Conservation (phyloP, 1,284 basidiomycete genomes). For the Afroboletus lepidellus region DNA sequence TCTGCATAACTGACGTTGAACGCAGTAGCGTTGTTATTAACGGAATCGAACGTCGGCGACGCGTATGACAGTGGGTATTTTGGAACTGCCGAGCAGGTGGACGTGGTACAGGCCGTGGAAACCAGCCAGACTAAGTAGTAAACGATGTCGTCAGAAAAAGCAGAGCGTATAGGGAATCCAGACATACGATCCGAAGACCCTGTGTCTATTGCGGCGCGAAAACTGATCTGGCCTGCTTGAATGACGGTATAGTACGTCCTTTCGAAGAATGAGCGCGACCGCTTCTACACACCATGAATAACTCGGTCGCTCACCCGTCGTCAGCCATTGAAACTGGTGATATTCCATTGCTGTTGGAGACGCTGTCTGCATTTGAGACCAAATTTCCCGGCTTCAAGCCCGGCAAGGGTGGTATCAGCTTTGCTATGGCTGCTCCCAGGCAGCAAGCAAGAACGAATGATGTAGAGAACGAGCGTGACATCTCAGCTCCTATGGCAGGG, state of each 20-base stretch:
- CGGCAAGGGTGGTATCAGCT: constrained; percentile 7
- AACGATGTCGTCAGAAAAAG: constrained; percentile 3
- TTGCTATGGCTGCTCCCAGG: constrained; percentile 10
- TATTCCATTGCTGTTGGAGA: constrained; percentile 33
- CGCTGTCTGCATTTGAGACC: constrained; percentile 13
- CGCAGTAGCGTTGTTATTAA: constrained; percentile 57
- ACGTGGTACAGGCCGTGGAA: constrained; percentile 59
- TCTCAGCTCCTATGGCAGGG: constrained; percentile 10
- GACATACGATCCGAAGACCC: constrained; percentile 52
- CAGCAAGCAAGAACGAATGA: constrained; percentile 15
- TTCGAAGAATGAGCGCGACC: constrained; percentile 15
- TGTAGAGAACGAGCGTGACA: constrained; percentile 16
- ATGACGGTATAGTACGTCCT: constrained; percentile 69
- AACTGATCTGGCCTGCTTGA: constrained; percentile 56
- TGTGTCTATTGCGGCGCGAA: constrained; percentile 72
- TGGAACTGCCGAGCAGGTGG: constrained; percentile 54
- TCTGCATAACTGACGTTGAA: constrained; percentile 67
- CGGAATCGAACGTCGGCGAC: constrained; percentile 59
- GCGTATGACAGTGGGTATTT: constrained; percentile 63
- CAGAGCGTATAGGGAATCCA: not conserved
- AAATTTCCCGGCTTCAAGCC: constrained; percentile 14
- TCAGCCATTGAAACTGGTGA: constrained; percentile 41
- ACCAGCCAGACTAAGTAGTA: constrained; percentile 60
- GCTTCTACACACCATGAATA: constrained; percentile 3
- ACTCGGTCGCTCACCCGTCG: constrained; percentile 46